Evolutionary conservation across 116 monocot genomes (phyloP), one percentile per base, ranked within the genome.

Genomic region (Trichopus zeylanicus): DNA sequence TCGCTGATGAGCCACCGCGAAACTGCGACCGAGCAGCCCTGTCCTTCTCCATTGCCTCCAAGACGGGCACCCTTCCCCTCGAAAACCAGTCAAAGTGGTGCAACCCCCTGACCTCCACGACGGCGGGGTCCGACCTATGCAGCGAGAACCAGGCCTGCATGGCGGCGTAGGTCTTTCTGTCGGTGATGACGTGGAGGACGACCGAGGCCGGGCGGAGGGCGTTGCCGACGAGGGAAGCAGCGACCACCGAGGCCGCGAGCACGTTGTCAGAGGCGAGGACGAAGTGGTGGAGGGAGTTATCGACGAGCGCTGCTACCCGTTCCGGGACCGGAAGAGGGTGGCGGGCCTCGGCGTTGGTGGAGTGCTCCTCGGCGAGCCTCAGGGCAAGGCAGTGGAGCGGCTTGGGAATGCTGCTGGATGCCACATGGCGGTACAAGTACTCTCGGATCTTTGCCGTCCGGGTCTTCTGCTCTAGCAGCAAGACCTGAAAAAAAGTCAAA

Each of bases 81-180:
- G 75, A 39, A 61, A 89, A 84, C 83, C 89, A 94, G 48, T 94
- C 94, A 59, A 94, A 94, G 35, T 89, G 94, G 59, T 94, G 86
- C 7, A 94, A 47, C 16, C 63, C 86, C 54, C 80, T 82, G n/a
- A 94, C 89, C 81, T 94, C 94, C 15, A 94, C 70, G 16, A 94
- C 86, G 11, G 88, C 88, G 25, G 88, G 82, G 5, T 35, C 69
- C 46, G 78, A 64, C 24, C 74, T 66, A 68, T 89, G 89, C 55
- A 94, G 65, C 19, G 94, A 66, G 70, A 94, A 94, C 94, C 94
- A 94, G 1, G 94, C 86, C 30, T 94, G 94, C 89, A 94, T 94
- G 20, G 86, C 70, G 4, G 85, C 67, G 74, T 77, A 79, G n/a
- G 77, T 89, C 64, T 89, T 89, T 26, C 79, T 71, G 57, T 94